Evolutionary conservation across 1,284 basidiomycete species (phyloP).

Genomic region (Coriolopsis trogii): DNA sequence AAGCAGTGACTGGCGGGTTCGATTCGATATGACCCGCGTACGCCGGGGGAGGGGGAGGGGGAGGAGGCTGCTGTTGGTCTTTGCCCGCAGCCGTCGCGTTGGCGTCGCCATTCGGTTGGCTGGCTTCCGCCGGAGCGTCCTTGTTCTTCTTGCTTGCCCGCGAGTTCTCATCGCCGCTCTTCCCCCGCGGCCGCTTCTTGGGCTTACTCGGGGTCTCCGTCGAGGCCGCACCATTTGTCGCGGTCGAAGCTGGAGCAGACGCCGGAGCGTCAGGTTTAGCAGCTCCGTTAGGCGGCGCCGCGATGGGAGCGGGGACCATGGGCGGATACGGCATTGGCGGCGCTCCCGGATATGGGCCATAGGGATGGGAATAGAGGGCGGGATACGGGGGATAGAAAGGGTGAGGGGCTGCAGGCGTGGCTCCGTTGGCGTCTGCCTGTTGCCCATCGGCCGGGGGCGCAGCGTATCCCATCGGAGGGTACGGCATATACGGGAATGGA

Average conservation of each 20-base stretch:
- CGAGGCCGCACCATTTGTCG: constrained; percentile 16
- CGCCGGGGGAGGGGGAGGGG: constrained; percentile 3
- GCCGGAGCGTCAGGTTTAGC: constrained; percentile 23
- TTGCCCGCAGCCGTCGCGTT: constrained; percentile 4
- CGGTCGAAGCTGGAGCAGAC: constrained; percentile 26
- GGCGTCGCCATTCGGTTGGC: constrained; percentile 15
- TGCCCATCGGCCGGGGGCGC: constrained; percentile 43
- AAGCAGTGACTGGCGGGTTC: constrained; percentile 16
- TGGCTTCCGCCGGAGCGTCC: constrained; percentile 16
- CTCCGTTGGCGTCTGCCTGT: constrained; percentile 24
- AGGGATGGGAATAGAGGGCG: constrained; percentile 19
- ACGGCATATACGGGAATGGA: constrained; percentile 59
- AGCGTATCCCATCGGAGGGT: constrained; percentile 33
- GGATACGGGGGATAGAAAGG: constrained; percentile 33
- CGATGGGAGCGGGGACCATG: constrained; percentile 19
- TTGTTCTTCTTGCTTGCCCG: constrained; percentile 40
- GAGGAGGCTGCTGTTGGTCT: constrained; percentile 7
- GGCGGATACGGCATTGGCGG: constrained; percentile 31
- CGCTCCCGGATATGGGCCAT: constrained; percentile 30
- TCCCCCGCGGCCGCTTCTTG: constrained; percentile 28
- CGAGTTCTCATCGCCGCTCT: constrained; percentile 34
- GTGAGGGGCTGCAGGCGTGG: constrained; percentile 33
- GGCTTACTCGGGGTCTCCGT: constrained; percentile 21
- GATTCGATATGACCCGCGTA: constrained; percentile 10
- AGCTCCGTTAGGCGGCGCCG: constrained; percentile 15